These are phyloP conservation scores for Helotiales sp. DNA, from an alignment of 2,329 filamentous ascomycete species.

Conservation along the genomic window DNA sequence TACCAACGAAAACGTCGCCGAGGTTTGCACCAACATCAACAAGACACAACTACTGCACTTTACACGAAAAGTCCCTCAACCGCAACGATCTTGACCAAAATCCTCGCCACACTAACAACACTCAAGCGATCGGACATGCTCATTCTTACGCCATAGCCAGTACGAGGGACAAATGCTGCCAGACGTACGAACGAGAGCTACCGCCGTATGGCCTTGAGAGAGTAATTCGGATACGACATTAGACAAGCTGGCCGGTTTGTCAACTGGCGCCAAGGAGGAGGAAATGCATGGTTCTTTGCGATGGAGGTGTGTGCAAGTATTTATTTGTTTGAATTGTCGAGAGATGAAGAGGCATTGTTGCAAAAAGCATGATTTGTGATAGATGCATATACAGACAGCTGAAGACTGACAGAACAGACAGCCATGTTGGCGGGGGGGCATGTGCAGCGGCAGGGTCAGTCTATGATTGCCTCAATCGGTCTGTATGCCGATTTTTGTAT, in stretches of 20 bases:
- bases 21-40: slow-evolving; percentile 19
- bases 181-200: slow-evolving; percentile 47
- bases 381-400: too few relatives aligned
- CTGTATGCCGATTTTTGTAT: slow-evolving; percentile 36
- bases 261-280: slow-evolving; percentile 52
- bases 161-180: slow-evolving; percentile 35
- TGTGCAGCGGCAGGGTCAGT: too few relatives aligned
- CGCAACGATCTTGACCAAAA: slow-evolving; percentile 46
- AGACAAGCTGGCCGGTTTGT: slow-evolving; percentile 50
- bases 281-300: slow-evolving; percentile 44
- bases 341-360: slow-evolving; percentile 28
- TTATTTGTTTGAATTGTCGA: slow-evolving; percentile 28
- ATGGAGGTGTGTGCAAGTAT: slow-evolving; percentile 30
- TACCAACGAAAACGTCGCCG: not conserved
- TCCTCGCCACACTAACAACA: slow-evolving; percentile 41
- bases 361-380: too few relatives aligned
- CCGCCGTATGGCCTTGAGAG: slow-evolving; percentile 46
- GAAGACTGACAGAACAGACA: too few relatives aligned
- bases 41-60: slow-evolving; percentile 32
- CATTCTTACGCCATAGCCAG: slow-evolving; percentile 43
- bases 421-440: too few relatives aligned
- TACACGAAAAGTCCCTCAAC: slow-evolving; percentile 36
- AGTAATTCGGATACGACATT: slow-evolving; percentile 49
- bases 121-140: slow-evolving; percentile 41
- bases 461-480: too few relatives aligned